Percentiles rank a stretch among this genome's conserved stretches.
These are phyloP conservation scores for Xylaria palmicola DNA, from an alignment of 495 filamentous ascomycete genomes.

Conservation along the genomic window DNA sequence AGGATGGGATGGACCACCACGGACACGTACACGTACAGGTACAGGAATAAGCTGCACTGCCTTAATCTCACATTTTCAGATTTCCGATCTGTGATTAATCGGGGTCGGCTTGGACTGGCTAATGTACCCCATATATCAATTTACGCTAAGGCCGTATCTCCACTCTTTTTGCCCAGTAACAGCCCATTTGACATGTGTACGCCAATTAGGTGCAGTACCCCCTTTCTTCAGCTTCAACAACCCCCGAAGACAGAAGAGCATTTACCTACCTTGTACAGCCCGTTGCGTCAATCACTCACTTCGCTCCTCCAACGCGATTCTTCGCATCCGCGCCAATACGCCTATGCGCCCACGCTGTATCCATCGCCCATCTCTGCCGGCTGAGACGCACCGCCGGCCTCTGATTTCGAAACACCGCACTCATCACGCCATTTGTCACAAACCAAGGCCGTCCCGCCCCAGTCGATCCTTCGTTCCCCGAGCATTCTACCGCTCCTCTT, in stretches of 20 bases:
- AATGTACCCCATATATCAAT: conserved; percentile 16
- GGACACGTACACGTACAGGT: too few species aligned
- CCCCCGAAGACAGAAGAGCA: background rate
- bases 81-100: background rate
- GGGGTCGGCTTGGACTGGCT: background rate
- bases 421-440: conserved; percentile 3
- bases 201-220: conserved; percentile 16
- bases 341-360: background rate
- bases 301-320: background rate
- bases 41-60: too few species aligned
- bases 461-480: conserved; percentile 18
- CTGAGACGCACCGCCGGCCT: background rate
- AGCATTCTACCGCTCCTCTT: conserved; percentile 17
- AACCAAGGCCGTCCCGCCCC: conserved; percentile 2
- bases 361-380: background rate
- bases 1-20: too few species aligned
- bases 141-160: background rate
- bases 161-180: conserved; percentile 13
- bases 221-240: conserved; percentile 18
- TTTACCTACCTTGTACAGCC: background rate
- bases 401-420: conserved; percentile 2
- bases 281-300: conserved; percentile 5
- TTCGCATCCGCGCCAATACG: background rate
- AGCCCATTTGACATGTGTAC: conserved; percentile 6
- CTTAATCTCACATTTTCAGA: too few species aligned